Conservation (phyloP, 805 yeast genomes). For the Yamadazyma sp. region DNA sequence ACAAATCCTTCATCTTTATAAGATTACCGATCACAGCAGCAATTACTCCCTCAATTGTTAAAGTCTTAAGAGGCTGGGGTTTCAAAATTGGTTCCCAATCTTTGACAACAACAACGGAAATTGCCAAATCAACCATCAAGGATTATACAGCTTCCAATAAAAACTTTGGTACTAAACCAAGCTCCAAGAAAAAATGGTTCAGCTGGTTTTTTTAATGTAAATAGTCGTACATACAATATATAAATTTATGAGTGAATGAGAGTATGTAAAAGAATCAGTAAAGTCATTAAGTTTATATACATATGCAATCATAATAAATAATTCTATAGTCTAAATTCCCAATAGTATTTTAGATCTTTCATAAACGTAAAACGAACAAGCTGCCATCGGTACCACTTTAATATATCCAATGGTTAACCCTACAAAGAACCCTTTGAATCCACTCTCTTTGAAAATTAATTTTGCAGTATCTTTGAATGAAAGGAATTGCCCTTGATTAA, state of each 20-base stretch:
- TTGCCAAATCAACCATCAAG: slow-evolving; percentile 29
- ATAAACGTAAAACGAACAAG: slow-evolving; percentile 92
- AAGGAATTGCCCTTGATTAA: slow-evolving; percentile 55
- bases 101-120: slow-evolving; percentile 38
- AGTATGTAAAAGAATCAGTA: slow-evolving; percentile 7
- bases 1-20: slow-evolving; percentile 79
- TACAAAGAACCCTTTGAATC: slow-evolving; percentile 84
- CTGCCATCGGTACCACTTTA: slow-evolving; percentile 95
- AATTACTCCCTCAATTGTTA: slow-evolving; percentile 78
- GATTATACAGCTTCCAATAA: slow-evolving; percentile 44
- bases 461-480: slow-evolving; percentile 53
- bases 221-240: slow-evolving; percentile 6
- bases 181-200: slow-evolving; percentile 54
- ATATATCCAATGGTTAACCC: slow-evolving; percentile 94
- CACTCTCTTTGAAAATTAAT: slow-evolving; percentile 67
- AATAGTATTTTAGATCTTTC: slow-evolving; percentile 75
- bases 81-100: slow-evolving; percentile 64
- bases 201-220: slow-evolving; percentile 50
- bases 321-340: slow-evolving; percentile 53
- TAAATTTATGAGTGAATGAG: slow-evolving; percentile 2
- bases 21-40: slow-evolving; percentile 91
- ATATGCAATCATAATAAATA: slow-evolving; percentile 2
- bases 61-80: slow-evolving; percentile 67
- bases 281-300: no score
- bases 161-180: slow-evolving; percentile 53